Percentiles rank a stretch among this genome's conserved stretches.
phyloP scores from a whole-genome alignment of 768 basidiomycete species.

The Trametes maxima region DNA sequence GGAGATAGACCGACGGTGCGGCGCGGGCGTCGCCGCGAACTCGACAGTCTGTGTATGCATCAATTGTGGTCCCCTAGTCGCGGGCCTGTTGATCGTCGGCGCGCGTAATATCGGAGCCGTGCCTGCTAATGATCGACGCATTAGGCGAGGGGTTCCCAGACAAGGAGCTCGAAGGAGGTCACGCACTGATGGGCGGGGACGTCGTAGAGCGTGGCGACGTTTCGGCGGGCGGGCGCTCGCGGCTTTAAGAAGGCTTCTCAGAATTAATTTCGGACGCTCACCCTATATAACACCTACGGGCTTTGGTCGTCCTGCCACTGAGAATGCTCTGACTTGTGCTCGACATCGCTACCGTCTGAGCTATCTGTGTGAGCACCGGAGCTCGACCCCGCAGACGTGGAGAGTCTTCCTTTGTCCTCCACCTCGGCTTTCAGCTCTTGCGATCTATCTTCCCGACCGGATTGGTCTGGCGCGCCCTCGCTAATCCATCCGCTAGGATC shows the following conservation, averaged over 20 bases:
- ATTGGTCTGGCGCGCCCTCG: conserved; percentile 41
- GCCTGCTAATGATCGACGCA: background rate
- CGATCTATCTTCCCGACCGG: conserved; percentile 23
- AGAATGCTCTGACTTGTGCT: background rate
- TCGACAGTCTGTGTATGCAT: conserved; percentile 53
- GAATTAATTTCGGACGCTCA: conserved; percentile 17
- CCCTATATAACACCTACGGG: conserved; percentile 11
- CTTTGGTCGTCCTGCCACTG: background rate
- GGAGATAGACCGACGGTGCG: conserved; percentile 23
- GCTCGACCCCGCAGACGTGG: conserved; percentile 25
- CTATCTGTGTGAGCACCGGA: conserved; percentile 9
- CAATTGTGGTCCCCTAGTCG: conserved; percentile 25
- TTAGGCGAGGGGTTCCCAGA: background rate
- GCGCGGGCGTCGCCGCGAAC: conserved; percentile 45
- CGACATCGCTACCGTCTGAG: background rate
- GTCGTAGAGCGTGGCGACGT: conserved; percentile 9
- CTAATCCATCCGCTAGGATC: conserved; percentile 77
- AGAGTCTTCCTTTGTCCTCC: conserved; percentile 2
- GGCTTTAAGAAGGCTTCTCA: conserved; percentile 18
- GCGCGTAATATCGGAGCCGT: conserved; percentile 15
- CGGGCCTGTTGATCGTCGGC: conserved; percentile 15
- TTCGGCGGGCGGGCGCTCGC: conserved; percentile 13
- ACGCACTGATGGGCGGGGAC: conserved; percentile 13
- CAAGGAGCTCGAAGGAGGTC: background rate
- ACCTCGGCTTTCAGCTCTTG: conserved; percentile 9